Conservation (phyloP, 2,329 filamentous ascomycete species). For the Bimuria novae-zelandiae region DNA sequence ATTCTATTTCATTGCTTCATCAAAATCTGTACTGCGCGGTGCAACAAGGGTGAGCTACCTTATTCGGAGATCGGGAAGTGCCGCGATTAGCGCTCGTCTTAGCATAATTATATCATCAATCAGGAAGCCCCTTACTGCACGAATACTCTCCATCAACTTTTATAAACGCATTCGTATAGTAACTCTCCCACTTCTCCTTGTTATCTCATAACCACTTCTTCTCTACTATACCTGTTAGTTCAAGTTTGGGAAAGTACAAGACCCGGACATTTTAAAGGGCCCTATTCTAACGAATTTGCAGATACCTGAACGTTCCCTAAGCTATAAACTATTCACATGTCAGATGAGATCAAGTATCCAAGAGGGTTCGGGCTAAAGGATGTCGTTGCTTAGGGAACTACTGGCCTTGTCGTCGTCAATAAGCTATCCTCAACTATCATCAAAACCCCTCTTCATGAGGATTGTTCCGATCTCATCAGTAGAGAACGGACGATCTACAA, state of each 20-base stretch:
- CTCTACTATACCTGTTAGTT: background rate
- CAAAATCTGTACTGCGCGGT: too few species aligned
- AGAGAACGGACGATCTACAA: conserved; percentile 6
- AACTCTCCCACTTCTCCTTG: background rate
- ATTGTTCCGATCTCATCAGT: background rate
- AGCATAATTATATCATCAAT: background rate
- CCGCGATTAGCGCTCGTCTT: conserved; percentile 2
- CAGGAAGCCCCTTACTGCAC: background rate
- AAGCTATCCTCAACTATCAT: conserved; percentile 6
- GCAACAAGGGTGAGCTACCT: too few species aligned
- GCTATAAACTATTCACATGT: background rate
- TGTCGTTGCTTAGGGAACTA: conserved; percentile 3
- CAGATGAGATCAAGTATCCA: conserved; percentile 4
- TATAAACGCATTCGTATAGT: background rate
- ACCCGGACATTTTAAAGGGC: background rate
- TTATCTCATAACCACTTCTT: background rate
- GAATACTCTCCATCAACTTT: background rate
- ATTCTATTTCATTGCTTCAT: too few species aligned
- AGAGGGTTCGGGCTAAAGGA: conserved; percentile 1
- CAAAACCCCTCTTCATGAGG: conserved; percentile 5
- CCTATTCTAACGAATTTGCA: too few species aligned
- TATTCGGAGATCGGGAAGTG: too few species aligned
- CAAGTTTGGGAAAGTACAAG: background rate
- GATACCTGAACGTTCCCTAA: background rate
- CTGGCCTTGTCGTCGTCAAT: conserved; percentile 3